Evolutionary conservation across 148 eudicot genomes (phyloP).

Genomic region (Persicaria maculosa): DNA sequence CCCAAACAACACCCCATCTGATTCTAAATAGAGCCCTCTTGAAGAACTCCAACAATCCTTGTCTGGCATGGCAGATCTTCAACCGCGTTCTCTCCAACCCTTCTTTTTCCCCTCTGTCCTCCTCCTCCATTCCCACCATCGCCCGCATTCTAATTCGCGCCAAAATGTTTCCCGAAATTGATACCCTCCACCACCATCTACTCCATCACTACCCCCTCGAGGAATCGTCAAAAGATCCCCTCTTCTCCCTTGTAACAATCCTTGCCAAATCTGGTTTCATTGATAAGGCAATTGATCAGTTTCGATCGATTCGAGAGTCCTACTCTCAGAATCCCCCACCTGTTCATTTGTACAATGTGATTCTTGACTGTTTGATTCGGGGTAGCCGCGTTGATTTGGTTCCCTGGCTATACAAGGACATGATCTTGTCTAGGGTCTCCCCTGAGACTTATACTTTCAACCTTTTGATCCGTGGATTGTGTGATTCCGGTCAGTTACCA

Average conservation of each 20-base stretch:
- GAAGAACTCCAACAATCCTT: constrained; percentile 54
- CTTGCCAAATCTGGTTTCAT: constrained; percentile 46
- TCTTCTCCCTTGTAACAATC: constrained; percentile 29
- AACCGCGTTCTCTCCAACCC: constrained; percentile 39
- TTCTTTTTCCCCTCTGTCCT: constrained; percentile 15
- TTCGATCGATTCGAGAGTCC: constrained; percentile 42
- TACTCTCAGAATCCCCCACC: constrained; percentile 35
- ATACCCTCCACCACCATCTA: constrained; percentile 46
- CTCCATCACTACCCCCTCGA: constrained; percentile 22
- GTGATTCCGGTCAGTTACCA: constrained; percentile 54
- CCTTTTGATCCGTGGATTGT: constrained; percentile 57
- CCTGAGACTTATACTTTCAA: constrained; percentile 77
- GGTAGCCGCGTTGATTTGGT: constrained; percentile 25
- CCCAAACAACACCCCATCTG: constrained; percentile 11
- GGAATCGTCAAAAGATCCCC: neutral
- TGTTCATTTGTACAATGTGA: constrained; percentile 46
- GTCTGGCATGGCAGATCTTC: constrained; percentile 85
- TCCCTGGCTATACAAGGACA: constrained; percentile 61
- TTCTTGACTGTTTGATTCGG: constrained; percentile 38
- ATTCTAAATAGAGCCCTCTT: constrained; percentile 35
- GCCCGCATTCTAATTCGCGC: constrained; percentile 50
- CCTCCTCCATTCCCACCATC: constrained; percentile 36
- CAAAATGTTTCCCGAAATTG: constrained; percentile 53
- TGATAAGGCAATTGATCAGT: constrained; percentile 47
- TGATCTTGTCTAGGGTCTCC: constrained; percentile 45